phyloP scores from a whole-genome alignment of 2,329 filamentous ascomycete genomes.

The Sporothrix schenckii region DNA sequence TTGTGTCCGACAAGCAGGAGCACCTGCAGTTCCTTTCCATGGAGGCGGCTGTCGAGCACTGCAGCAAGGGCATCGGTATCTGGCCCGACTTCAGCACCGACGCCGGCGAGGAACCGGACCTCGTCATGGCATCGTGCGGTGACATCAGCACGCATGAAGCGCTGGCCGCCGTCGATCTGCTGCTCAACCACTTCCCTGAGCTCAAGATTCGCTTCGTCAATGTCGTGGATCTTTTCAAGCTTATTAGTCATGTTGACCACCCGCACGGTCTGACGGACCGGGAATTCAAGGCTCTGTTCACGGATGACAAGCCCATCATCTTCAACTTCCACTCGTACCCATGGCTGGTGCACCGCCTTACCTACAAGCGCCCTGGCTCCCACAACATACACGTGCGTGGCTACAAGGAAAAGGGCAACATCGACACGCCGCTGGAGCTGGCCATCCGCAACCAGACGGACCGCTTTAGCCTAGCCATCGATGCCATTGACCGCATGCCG shows the following conservation, averaged over 20 bases:
- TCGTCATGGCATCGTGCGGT: constrained; percentile 76
- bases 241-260: constrained; percentile 70
- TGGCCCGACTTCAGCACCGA: constrained; percentile 79
- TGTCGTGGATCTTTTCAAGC: constrained; percentile 78
- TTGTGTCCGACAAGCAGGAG: constrained; percentile 79
- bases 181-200: constrained; percentile 70
- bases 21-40: constrained; percentile 76
- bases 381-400: constrained; percentile 72
- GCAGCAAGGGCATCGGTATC: constrained; percentile 76
- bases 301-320: constrained; percentile 69
- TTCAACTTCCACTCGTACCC: constrained; percentile 88
- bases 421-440: constrained; percentile 77
- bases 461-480: constrained; percentile 74
- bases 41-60: constrained; percentile 73
- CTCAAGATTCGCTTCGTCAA: constrained; percentile 80
- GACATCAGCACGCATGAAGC: constrained; percentile 75
- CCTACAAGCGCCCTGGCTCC: constrained; percentile 72
- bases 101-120: constrained; percentile 66
- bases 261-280: constrained; percentile 69
- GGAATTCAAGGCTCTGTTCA: constrained; percentile 73
- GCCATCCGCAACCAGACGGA: constrained; percentile 78
- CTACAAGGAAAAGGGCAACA: constrained; percentile 83
- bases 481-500: constrained; percentile 71
- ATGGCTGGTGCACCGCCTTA: constrained; percentile 75
- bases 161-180: constrained; percentile 71